phyloP scores from a whole-genome alignment of 441 rosid genomes.

The Populus hybrid region DNA sequence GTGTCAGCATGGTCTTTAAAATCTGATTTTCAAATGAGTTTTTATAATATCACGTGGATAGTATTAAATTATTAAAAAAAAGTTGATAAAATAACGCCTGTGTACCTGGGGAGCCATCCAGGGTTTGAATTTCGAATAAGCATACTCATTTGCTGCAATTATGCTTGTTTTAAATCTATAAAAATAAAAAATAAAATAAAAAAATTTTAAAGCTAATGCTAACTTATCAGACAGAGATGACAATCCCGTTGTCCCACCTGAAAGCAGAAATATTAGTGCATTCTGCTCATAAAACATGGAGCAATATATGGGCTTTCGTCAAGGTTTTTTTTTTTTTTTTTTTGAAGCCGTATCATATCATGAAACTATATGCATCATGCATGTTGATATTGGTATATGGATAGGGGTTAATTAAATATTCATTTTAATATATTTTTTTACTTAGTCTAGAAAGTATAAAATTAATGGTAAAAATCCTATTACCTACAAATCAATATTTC shows the following conservation, averaged over 20 bases:
- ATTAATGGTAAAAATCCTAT: accelerated
- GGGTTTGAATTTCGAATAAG: conserved; percentile 10
- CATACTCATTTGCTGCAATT: too few relatives aligned
- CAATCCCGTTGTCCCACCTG: background rate
- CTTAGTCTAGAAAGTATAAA: too few relatives aligned
- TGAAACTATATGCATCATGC: background rate
- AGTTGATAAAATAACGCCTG: background rate
- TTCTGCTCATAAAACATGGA: background rate
- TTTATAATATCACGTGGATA: background rate
- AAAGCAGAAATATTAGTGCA: background rate
- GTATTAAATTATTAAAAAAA: background rate
- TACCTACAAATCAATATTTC: too few relatives aligned
- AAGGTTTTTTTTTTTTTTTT: too few relatives aligned
- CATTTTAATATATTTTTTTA: too few relatives aligned
- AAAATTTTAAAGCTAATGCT: background rate
- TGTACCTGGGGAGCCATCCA: background rate
- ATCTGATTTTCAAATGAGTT: background rate
- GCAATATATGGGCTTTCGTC: background rate
- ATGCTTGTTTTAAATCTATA: background rate
- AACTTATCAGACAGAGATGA: background rate
- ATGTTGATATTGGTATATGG: background rate
- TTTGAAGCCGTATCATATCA: too few relatives aligned
- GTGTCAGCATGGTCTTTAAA: background rate
- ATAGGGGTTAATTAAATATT: too few relatives aligned
- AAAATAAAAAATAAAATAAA: background rate